Evolutionary conservation across 2,329 filamentous ascomycete genomes (phyloP).

Genomic region (Talaromyces sp.): DNA sequence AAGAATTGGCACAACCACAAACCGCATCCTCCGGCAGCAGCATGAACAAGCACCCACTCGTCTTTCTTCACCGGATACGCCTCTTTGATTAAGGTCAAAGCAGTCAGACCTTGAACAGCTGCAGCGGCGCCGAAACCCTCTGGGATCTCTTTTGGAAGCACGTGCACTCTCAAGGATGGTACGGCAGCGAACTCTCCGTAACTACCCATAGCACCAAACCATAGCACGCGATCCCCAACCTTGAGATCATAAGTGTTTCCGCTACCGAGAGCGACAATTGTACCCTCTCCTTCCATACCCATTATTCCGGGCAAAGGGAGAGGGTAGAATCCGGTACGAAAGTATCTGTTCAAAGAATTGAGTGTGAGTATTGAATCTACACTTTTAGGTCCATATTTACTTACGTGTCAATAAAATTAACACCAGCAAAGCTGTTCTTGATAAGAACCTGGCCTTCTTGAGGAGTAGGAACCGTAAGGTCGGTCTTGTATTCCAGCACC

Average conservation of each 20-base stretch:
- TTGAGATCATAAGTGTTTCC: constrained; percentile 50
- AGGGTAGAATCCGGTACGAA: constrained; percentile 73
- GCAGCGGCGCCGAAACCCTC: constrained; percentile 61
- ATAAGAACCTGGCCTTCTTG: constrained; percentile 67
- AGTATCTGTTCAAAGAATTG: constrained; percentile 50
- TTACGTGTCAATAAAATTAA: constrained; percentile 78
- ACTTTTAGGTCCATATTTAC: background rate
- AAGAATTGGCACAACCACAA: constrained; percentile 68
- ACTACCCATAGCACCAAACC: constrained; percentile 48
- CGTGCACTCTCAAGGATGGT: constrained; percentile 50
- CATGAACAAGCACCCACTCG: constrained; percentile 75
- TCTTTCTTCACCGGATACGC: constrained; percentile 62
- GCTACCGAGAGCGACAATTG: constrained; percentile 56
- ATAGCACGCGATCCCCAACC: constrained; percentile 66
- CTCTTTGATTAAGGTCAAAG: constrained; percentile 70
- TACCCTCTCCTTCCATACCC: constrained; percentile 70
- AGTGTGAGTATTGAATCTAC: background rate
- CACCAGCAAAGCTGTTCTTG: constrained; percentile 69
- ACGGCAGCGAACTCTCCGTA: constrained; percentile 55
- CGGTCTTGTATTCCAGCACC: constrained; percentile 66
- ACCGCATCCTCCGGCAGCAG: constrained; percentile 73
- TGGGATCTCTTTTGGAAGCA: constrained; percentile 57
- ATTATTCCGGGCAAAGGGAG: constrained; percentile 65
- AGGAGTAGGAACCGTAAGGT: constrained; percentile 63
- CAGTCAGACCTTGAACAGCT: constrained; percentile 71